Evolutionary conservation across 805 yeast species (phyloP), one percentile per base, ranked within the genome.

Genomic region (Candida ortonii): DNA sequence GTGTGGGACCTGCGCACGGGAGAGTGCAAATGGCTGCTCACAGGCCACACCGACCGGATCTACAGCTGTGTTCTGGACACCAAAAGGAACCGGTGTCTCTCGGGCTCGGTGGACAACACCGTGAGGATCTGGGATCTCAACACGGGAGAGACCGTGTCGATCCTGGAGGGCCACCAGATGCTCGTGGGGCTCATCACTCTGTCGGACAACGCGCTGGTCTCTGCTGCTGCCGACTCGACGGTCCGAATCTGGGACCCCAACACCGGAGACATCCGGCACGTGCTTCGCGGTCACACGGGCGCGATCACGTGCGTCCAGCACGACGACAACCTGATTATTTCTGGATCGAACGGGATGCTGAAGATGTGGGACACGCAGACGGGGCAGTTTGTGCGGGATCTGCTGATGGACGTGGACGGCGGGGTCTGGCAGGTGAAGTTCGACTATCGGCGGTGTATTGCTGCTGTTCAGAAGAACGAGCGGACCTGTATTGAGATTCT

Each of bases 191-290:
- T 93, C 28, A 67, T 90, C 17, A 86, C 85, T 28, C 71, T 89
- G 7, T 78, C 87, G 5, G 79, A 82, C 16, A 78, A 81, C 22
- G 79, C 77, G 30, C 66, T 93, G 9, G 95, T 90, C 2, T 83
- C 95, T 28, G 98, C 96, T 0, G 97, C 97, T 2, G 97, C 97
- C 0, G 98, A 93, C 59, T 77, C 93, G 3, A 81, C 96, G 0
- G 68, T 93, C 25, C 71, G 97, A 33, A 81, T 90, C 2, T 93
- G 98, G 98, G 84, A 93, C 53, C 93, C 96, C 2, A 76, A 76
- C 17, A 73, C 80, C 7, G 88, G 85, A 18, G 71, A 71, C 14
- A 76, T 84, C 25, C 65, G 68, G 32, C 76, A 76, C 52, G 76
- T 83, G 30, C 72, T 88, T 39, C 81, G 84, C 34, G 95, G 96